A percentile compares a stretch with the other conserved stretches of the same genome.
Evolutionary conservation across 2,329 filamentous ascomycete species (phyloP).

Genomic region (Fusarium guadeloupense): DNA sequence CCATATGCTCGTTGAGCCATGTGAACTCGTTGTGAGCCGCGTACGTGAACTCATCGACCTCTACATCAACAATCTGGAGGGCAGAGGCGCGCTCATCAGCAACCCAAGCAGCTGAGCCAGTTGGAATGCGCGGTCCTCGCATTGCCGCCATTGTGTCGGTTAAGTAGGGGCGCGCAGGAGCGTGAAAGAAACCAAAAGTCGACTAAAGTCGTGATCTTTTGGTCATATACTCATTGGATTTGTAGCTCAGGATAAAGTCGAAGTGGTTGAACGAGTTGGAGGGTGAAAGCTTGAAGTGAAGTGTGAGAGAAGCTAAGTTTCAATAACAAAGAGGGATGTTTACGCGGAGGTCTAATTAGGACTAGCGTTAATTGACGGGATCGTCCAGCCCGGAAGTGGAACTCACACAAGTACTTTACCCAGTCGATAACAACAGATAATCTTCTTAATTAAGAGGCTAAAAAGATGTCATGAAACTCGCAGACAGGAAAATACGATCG

Average conservation of each 20-base stretch:
- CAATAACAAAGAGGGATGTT: slow-evolving; percentile 36
- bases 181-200: slow-evolving; percentile 12
- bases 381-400: slow-evolving; percentile 18
- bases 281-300: slow-evolving; percentile 31
- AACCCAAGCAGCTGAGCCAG: slow-evolving; percentile 88
- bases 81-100: slow-evolving; percentile 83
- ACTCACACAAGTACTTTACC: slow-evolving; percentile 23
- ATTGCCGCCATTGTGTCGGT: slow-evolving; percentile 53
- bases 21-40: slow-evolving; percentile 93
- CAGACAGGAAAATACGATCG: no score
- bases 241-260: slow-evolving; percentile 12
- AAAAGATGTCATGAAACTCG: no score
- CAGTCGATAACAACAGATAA: slow-evolving; percentile 31
- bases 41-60: slow-evolving; percentile 92
- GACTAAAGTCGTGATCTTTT: slow-evolving; percentile 27
- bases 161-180: slow-evolving; percentile 13
- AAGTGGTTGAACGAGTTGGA: slow-evolving; percentile 27
- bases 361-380: slow-evolving; percentile 7
- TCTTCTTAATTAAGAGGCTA: not conserved
- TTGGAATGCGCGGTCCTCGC: slow-evolving; percentile 69
- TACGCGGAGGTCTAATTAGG: slow-evolving; percentile 5
- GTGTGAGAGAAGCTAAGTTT: slow-evolving; percentile 26
- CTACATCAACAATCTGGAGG: slow-evolving; percentile 77
- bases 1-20: slow-evolving; percentile 99
- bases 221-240: slow-evolving; percentile 40